Conservation (phyloP, 192 early-diverging fungal genomes). For the Thamnidium elegans region DNA sequence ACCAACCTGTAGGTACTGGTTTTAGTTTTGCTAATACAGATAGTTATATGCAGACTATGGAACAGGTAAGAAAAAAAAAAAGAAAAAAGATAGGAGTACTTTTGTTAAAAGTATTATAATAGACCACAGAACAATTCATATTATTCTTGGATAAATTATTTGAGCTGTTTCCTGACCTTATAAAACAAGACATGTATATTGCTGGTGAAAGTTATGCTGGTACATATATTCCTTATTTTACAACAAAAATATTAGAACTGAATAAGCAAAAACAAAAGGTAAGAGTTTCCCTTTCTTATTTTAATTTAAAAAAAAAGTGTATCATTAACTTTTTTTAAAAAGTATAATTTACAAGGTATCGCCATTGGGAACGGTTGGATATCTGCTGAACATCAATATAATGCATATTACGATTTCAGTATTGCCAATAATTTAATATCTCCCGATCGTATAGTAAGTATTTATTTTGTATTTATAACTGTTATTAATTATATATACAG, state of each 20-base stretch:
- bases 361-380: constrained; percentile 70
- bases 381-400: constrained; percentile 53
- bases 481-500: background rate
- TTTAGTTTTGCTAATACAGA: constrained; percentile 48
- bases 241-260: constrained; percentile 28
- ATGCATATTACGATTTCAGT: constrained; percentile 42
- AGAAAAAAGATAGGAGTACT: too few species aligned
- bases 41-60: constrained; percentile 36
- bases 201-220: constrained; percentile 66
- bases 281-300: background rate
- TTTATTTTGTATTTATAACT: background rate
- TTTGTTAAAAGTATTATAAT: background rate
- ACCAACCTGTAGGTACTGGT: constrained; percentile 64
- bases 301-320: constrained; percentile 1
- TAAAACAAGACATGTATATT: constrained; percentile 44
- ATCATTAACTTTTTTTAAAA: too few species aligned
- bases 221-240: constrained; percentile 61
- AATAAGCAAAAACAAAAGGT: constrained; percentile 36
- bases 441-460: constrained; percentile 28
- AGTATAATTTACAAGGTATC: constrained; percentile 55
- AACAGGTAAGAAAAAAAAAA: constrained; percentile 43
- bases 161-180: constrained; percentile 47
- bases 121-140: constrained; percentile 44
- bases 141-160: constrained; percentile 50
- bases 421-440: constrained; percentile 30